Conservation (phyloP, 2,329 filamentous ascomycete genomes). For the Microsporum canis region DNA sequence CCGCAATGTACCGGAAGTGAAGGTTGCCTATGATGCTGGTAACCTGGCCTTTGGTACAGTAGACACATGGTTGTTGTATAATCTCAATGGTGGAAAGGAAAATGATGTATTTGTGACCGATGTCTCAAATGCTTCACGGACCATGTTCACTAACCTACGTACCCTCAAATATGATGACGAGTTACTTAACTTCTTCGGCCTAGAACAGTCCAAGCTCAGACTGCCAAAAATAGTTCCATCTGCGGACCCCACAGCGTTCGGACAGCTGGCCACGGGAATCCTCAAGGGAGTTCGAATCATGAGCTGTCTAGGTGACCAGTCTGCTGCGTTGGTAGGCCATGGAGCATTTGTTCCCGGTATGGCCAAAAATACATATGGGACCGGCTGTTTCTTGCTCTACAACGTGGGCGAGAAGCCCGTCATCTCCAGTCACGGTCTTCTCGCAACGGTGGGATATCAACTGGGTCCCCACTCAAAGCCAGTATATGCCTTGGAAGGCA, state of each 20-base stretch:
- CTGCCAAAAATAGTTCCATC: slow-evolving; percentile 78
- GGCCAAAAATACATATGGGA: slow-evolving; percentile 87
- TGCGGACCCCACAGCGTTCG: slow-evolving; percentile 62
- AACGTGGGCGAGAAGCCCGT: slow-evolving; percentile 79
- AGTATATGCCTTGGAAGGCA: slow-evolving; percentile 73
- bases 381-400: slow-evolving; percentile 79
- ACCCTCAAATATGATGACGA: slow-evolving; percentile 69
- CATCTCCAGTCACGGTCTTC: slow-evolving; percentile 68
- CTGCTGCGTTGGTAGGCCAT: slow-evolving; percentile 73
- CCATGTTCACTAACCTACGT: slow-evolving; percentile 87
- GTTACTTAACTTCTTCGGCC: slow-evolving; percentile 66
- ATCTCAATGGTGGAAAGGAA: slow-evolving; percentile 56
- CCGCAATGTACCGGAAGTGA: slow-evolving; percentile 57
- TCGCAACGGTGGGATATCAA: slow-evolving; percentile 81
- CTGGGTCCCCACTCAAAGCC: slow-evolving; percentile 58
- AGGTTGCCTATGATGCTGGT: slow-evolving; percentile 62
- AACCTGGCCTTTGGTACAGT: slow-evolving; percentile 75
- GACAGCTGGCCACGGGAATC: slow-evolving; percentile 51
- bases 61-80: slow-evolving; percentile 79
- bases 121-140: slow-evolving; percentile 75
- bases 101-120: slow-evolving; percentile 68
- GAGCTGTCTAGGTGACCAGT: slow-evolving; percentile 81
- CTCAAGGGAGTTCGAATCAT: slow-evolving; percentile 62
- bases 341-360: slow-evolving; percentile 70
- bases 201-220: slow-evolving; percentile 58